Evolutionary conservation across 306 rosid species (phyloP).

Genomic region (Hylodesmum podocarpum): DNA sequence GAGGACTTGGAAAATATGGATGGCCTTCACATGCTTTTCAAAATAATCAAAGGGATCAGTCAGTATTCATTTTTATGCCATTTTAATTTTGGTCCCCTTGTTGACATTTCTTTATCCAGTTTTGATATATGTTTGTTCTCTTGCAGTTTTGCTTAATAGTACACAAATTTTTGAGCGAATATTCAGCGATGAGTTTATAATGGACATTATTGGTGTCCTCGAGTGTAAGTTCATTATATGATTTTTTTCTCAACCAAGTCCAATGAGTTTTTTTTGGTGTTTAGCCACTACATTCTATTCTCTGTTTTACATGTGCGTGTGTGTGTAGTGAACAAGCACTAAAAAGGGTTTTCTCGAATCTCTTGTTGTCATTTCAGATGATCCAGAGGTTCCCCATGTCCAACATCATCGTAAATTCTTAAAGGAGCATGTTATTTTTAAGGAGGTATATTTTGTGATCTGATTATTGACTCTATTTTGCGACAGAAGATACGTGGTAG

Average conservation of each 20-base stretch:
- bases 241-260: background rate
- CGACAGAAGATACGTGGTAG: constrained; percentile 15
- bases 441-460: constrained; percentile 65
- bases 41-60: constrained; percentile 92
- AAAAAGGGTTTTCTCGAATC: constrained; percentile 11
- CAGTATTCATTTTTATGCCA: constrained; percentile 44
- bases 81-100: constrained; percentile 9
- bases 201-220: constrained; percentile 84
- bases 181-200: constrained; percentile 72
- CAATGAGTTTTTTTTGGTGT: background rate
- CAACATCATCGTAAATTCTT: constrained; percentile 77
- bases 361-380: constrained; percentile 50
- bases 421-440: constrained; percentile 79
- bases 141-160: constrained; percentile 83
- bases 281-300: background rate
- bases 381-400: constrained; percentile 68
- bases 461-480: constrained; percentile 21
- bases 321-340: background rate
- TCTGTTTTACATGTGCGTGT: background rate
- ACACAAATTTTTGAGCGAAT: constrained; percentile 87
- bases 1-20: constrained; percentile 84
- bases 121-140: constrained; percentile 17
- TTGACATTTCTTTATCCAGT: constrained; percentile 15
- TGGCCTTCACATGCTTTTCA: constrained; percentile 85
- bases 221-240: constrained; percentile 71